These are phyloP conservation scores for Trametes elegans DNA, from an alignment of 768 basidiomycete genomes.

Conservation along the genomic window DNA sequence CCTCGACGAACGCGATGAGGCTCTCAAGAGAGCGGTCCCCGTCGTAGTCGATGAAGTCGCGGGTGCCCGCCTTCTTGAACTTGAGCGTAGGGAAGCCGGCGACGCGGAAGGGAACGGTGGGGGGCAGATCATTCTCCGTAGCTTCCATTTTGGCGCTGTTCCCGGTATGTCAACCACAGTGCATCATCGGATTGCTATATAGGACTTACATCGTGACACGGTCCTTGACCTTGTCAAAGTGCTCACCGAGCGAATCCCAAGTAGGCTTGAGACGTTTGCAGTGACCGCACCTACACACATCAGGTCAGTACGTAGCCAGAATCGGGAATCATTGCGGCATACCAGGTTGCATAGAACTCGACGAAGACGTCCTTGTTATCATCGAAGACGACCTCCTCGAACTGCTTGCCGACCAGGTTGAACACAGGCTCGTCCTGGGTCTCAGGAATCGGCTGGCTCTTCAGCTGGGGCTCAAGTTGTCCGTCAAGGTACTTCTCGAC, in stretches of 20 bases:
- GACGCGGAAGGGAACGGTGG: conserved; percentile 83
- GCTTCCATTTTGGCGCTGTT: conserved; percentile 93
- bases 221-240: conserved; percentile 73
- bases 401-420: conserved; percentile 83
- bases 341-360: conserved; percentile 98
- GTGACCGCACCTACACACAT: conserved; percentile 71
- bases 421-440: conserved; percentile 81
- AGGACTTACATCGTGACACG: conserved; percentile 70
- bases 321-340: conserved; percentile 31
- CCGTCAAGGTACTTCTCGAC: conserved; percentile 67
- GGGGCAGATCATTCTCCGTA: conserved; percentile 93
- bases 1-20: conserved; percentile 79
- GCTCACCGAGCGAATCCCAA: conserved; percentile 90
- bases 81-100: conserved; percentile 93
- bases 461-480: conserved; percentile 77
- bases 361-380: conserved; percentile 92
- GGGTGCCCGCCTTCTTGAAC: conserved; percentile 88
- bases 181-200: background rate
- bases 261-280: conserved; percentile 96
- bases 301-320: background rate
- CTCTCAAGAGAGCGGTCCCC: conserved; percentile 90
- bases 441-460: conserved; percentile 85
- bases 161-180: conserved; percentile 11
- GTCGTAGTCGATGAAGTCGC: conserved; percentile 88
- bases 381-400: conserved; percentile 83